These are phyloP conservation scores for Sambucus nigra DNA, from an alignment of 129 eudicot genomes.

Conservation along the genomic window DNA sequence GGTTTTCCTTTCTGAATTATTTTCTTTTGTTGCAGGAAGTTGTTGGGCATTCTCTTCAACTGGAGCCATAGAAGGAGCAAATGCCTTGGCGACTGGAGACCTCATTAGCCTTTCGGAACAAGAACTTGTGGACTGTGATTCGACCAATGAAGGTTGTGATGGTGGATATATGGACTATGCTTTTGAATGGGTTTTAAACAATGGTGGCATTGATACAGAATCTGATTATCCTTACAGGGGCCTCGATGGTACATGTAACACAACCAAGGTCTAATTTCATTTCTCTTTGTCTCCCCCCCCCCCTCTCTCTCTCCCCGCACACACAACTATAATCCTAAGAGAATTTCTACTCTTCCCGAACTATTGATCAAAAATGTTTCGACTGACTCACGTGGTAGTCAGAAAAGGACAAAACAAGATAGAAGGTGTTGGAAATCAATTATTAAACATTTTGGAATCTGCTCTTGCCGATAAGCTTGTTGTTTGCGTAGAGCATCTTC, in stretches of 20 bases:
- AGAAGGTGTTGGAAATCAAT: too few species aligned
- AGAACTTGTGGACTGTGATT: slow-evolving; percentile 58
- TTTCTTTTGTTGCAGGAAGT: slow-evolving; percentile 32
- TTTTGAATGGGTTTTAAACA: slow-evolving; percentile 36
- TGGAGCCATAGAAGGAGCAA: slow-evolving; percentile 58
- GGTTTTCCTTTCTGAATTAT: too few species aligned
- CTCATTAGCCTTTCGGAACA: slow-evolving; percentile 62
- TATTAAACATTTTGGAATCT: too few species aligned
- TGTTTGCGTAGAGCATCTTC: too few species aligned
- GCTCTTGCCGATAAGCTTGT: too few species aligned
- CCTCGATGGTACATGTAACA: slow-evolving; percentile 29
- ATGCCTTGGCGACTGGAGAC: slow-evolving; percentile 39
- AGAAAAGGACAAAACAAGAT: too few species aligned
- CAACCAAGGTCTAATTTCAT: slow-evolving; percentile 28
- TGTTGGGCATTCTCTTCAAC: slow-evolving; percentile 65
- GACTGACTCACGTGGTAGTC: not conserved
- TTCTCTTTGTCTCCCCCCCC: not conserved
- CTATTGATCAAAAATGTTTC: not conserved
- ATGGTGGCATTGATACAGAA: slow-evolving; percentile 53
- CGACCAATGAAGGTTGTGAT: slow-evolving; percentile 41
- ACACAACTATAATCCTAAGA: too few species aligned
- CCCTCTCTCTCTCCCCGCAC: not conserved
- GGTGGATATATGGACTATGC: slow-evolving; percentile 58
- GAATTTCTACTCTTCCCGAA: not conserved
- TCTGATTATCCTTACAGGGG: slow-evolving; percentile 45